These are phyloP conservation scores for Guyanaporus albipodus DNA, from an alignment of 768 basidiomycete species.

Conservation along the genomic window DNA sequence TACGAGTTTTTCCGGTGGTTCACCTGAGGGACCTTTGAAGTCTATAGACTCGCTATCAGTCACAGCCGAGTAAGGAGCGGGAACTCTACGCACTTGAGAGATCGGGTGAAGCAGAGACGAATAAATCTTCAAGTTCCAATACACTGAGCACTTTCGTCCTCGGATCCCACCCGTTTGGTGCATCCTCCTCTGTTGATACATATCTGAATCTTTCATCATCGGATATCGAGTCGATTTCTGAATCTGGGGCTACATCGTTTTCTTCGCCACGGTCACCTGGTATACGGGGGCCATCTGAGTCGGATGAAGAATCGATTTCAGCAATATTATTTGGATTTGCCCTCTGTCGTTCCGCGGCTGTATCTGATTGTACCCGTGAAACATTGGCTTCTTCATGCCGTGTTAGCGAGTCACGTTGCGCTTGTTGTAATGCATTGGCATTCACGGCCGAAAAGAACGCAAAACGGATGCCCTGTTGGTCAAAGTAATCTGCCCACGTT, in stretches of 20 bases:
- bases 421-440: slow-evolving; percentile 80
- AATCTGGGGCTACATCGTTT: slow-evolving; percentile 22
- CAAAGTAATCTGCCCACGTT: slow-evolving; percentile 92
- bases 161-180: slow-evolving; percentile 50
- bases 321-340: background rate
- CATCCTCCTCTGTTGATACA: slow-evolving; percentile 53
- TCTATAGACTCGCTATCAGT: slow-evolving; percentile 37
- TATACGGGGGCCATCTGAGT: slow-evolving; percentile 28
- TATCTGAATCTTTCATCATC: slow-evolving; percentile 41
- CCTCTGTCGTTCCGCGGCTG: background rate
- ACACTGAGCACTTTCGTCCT: slow-evolving; percentile 80
- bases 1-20: slow-evolving; percentile 58
- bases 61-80: background rate
- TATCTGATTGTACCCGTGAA: slow-evolving; percentile 2
- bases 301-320: slow-evolving; percentile 29
- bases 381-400: slow-evolving; percentile 20
- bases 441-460: slow-evolving; percentile 94
- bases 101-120: slow-evolving; percentile 66
- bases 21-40: slow-evolving; percentile 56
- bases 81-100: slow-evolving; percentile 49
- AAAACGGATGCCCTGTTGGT: slow-evolving; percentile 65
- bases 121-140: slow-evolving; percentile 81
- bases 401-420: slow-evolving; percentile 47
- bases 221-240: slow-evolving; percentile 29
- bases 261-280: slow-evolving; percentile 30